Evolutionary conservation across 2,329 filamentous ascomycete species (phyloP).

Genomic region (Neopestalotiopsis clavispora): DNA sequence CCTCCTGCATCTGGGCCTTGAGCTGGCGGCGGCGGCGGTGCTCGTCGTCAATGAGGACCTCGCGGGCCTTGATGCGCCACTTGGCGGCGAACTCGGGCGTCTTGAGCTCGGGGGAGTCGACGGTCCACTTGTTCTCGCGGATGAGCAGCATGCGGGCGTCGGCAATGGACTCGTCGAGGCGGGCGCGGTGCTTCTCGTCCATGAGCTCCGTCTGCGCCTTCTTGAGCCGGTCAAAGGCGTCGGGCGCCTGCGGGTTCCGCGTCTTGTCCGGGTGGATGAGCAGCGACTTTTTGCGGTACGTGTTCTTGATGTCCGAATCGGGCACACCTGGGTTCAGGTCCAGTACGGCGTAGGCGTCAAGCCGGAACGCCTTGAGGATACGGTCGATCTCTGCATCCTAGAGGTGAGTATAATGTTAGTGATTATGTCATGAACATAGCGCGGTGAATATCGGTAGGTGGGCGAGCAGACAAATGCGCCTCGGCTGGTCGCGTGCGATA

Average conservation of each 20-base stretch:
- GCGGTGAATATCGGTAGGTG: background rate
- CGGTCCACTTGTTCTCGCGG: constrained; percentile 90
- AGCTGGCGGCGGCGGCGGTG: constrained; percentile 81
- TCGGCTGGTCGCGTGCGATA: background rate
- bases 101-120: constrained; percentile 85
- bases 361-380: constrained; percentile 87
- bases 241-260: constrained; percentile 84
- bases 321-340: constrained; percentile 94
- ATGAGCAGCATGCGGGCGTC: constrained; percentile 95
- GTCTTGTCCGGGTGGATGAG: constrained; percentile 99
- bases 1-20: constrained; percentile 95
- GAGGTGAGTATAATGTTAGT: background rate
- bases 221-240: constrained; percentile 95
- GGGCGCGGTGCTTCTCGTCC: constrained; percentile 88
- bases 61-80: constrained; percentile 89
- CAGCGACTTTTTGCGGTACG: constrained; percentile 97
- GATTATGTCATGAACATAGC: background rate
- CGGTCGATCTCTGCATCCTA: constrained; percentile 95
- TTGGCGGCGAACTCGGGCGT: constrained; percentile 80
- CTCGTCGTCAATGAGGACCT: constrained; percentile 93
- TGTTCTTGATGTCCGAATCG: constrained; percentile 92
- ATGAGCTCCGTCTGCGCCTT: constrained; percentile 91
- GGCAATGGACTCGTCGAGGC: constrained; percentile 92
- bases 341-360: constrained; percentile 84
- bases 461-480: background rate